These are phyloP conservation scores for Escovopsis sp. DNA, from an alignment of 2,329 filamentous ascomycete species.

Conservation along the genomic window DNA sequence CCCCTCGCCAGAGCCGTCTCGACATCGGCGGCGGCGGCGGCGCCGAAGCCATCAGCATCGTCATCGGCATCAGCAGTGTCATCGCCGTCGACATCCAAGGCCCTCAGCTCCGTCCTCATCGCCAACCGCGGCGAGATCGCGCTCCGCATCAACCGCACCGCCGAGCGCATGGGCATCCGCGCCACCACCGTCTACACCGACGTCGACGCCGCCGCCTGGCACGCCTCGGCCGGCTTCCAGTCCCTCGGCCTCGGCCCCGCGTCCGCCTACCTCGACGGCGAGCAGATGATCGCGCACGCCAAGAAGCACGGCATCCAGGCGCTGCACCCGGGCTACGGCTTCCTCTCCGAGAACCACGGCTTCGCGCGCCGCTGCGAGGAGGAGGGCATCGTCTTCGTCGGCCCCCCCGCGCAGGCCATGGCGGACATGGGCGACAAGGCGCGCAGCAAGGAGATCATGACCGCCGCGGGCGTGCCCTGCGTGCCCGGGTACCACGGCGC, in stretches of 20 bases:
- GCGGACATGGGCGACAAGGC: constrained; percentile 90
- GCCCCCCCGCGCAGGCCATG: constrained; percentile 69
- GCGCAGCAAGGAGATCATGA: constrained; percentile 93
- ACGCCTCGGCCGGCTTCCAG: constrained; percentile 72
- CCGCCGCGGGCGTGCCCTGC: constrained; percentile 81
- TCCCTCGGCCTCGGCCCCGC: constrained; percentile 72
- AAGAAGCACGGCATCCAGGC: constrained; percentile 77
- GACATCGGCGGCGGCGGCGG: constrained; percentile 18
- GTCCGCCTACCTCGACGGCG: constrained; percentile 82
- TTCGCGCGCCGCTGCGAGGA: constrained; percentile 83
- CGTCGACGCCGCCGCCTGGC: constrained; percentile 73
- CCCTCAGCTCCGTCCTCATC: constrained; percentile 72
- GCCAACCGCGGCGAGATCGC: constrained; percentile 97
- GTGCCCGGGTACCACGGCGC: constrained; percentile 89
- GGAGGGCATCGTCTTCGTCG: constrained; percentile 87
- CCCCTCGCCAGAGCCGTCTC: constrained; percentile 25
- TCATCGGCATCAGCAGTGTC: constrained; percentile 90
- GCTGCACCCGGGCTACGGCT: constrained; percentile 93
- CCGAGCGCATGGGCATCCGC: constrained; percentile 73
- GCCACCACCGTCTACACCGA: constrained; percentile 94
- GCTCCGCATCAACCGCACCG: constrained; percentile 79
- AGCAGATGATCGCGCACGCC: constrained; percentile 79
- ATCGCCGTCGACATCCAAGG: constrained; percentile 46
- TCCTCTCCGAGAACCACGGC: constrained; percentile 80
- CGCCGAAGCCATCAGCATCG: constrained; percentile 31